These are phyloP conservation scores for Cercospora janseana DNA, from an alignment of 2,329 filamentous ascomycete species.

Conservation along the genomic window DNA sequence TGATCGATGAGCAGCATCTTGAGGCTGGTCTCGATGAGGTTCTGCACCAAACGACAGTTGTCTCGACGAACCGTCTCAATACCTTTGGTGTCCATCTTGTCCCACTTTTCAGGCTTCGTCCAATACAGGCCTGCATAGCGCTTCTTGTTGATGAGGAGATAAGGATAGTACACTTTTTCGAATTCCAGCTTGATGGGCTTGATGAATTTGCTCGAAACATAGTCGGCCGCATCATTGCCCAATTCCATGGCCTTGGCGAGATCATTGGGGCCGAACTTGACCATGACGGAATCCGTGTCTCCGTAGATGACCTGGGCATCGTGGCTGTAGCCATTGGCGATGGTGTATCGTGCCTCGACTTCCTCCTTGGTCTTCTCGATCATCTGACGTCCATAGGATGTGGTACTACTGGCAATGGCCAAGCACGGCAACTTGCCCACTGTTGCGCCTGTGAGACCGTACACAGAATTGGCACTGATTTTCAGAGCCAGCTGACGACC, in stretches of 20 bases:
- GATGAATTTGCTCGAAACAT: constrained; percentile 86
- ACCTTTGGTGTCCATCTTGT: constrained; percentile 99
- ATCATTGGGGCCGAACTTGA: constrained; percentile 91
- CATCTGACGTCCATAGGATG: constrained; percentile 96
- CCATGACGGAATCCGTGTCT: constrained; percentile 99
- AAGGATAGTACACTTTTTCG: constrained; percentile 98
- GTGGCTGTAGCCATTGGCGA: constrained; percentile 90
- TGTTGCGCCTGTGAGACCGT: constrained; percentile 93
- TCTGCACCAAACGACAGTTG: constrained; percentile 93
- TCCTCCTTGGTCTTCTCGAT: constrained; percentile 98
- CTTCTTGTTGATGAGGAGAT: constrained; percentile 99
- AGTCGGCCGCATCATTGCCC: constrained; percentile 86
- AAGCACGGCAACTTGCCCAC: constrained; percentile 94
- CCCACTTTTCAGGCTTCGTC: constrained; percentile 90
- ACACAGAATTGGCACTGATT: constrained; percentile 95
- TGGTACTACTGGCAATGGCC: constrained; percentile 93
- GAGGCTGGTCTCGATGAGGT: constrained; percentile 93
- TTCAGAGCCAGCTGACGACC: constrained; percentile 95
- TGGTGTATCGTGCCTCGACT: constrained; percentile 83
- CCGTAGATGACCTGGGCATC: constrained; percentile 97
- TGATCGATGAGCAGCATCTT: constrained; percentile 93
- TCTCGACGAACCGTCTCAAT: constrained; percentile 97
- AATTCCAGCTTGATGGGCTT: constrained; percentile 99
- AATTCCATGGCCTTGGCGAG: constrained; percentile 88
- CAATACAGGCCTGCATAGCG: constrained; percentile 97